Conservation (phyloP, 2,329 filamentous ascomycete species). For the Cryphonectria carpinicola region DNA sequence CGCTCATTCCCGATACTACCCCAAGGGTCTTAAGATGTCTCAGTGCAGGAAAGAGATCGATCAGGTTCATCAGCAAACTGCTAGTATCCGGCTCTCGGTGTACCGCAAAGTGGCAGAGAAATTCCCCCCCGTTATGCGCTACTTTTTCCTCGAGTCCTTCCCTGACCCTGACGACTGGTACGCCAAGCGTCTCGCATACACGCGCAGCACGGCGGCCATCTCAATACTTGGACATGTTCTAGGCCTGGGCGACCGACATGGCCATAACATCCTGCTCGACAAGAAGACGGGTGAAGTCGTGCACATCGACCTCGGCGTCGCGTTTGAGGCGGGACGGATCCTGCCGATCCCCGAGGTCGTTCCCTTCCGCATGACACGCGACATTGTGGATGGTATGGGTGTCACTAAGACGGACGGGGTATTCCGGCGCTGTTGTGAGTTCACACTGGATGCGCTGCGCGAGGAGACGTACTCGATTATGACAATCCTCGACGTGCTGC, state of each 20-base stretch:
- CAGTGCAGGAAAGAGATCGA: slow-evolving; percentile 80
- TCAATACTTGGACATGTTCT: slow-evolving; percentile 94
- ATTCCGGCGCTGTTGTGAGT: slow-evolving; percentile 97
- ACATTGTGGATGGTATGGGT: slow-evolving; percentile 97
- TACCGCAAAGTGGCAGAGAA: slow-evolving; percentile 79
- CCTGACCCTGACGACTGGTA: slow-evolving; percentile 97
- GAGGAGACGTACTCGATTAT: slow-evolving; percentile 97
- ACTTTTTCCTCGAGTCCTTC: slow-evolving; percentile 97
- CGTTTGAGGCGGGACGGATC: slow-evolving; percentile 96
- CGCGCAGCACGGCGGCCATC: slow-evolving; percentile 88
- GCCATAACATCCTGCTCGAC: slow-evolving; percentile 95
- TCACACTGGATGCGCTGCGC: slow-evolving; percentile 91
- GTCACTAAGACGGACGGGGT: slow-evolving; percentile 94
- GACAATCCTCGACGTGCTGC: slow-evolving; percentile 95
- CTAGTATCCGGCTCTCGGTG: slow-evolving; percentile 71
- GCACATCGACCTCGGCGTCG: slow-evolving; percentile 95
- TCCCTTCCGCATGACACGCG: slow-evolving; percentile 90
- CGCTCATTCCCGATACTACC: slow-evolving; percentile 85
- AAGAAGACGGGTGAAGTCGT: slow-evolving; percentile 89
- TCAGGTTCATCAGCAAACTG: slow-evolving; percentile 69
- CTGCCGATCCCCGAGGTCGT: slow-evolving; percentile 94
- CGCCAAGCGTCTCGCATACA: slow-evolving; percentile 83
- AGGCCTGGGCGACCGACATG: slow-evolving; percentile 90
- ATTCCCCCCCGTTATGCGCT: slow-evolving; percentile 92
- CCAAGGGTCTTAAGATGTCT: slow-evolving; percentile 76